These are phyloP conservation scores for Fabrea salina DNA, from an alignment of 169 alveolate genomes.

Conservation along the genomic window DNA sequence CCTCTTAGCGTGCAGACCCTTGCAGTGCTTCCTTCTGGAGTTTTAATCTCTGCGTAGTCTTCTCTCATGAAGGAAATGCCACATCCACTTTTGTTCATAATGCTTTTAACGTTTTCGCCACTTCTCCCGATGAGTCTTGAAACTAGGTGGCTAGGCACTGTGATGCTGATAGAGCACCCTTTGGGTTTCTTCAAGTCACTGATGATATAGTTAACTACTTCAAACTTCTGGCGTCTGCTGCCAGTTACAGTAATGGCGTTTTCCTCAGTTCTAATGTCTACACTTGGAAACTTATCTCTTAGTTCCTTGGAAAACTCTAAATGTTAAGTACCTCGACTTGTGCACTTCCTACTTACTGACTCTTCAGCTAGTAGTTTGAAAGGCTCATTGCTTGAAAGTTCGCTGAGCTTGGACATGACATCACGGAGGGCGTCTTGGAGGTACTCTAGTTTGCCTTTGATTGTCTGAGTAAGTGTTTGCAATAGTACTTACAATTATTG, in stretches of 20 bases:
- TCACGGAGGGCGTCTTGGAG: neutral
- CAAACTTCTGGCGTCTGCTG: too few relatives aligned
- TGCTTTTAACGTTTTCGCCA: conserved; percentile 58
- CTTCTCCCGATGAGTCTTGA: conserved; percentile 54
- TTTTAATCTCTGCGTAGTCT: conserved; percentile 41
- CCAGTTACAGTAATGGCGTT: too few relatives aligned
- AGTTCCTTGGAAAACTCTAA: neutral
- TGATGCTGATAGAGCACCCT: conserved; percentile 45
- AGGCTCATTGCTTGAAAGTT: conserved; percentile 1
- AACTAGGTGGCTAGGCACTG: conserved; percentile 56
- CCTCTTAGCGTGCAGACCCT: conserved; percentile 62
- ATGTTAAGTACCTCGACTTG: neutral
- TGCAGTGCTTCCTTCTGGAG: conserved; percentile 52
- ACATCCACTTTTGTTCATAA: conserved; percentile 54
- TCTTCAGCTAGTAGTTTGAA: conserved; percentile 12
- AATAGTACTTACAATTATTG: neutral
- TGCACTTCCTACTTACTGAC: neutral
- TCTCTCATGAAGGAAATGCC: conserved; percentile 40
- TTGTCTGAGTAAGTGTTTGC: conserved; percentile 17
- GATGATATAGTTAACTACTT: too few relatives aligned
- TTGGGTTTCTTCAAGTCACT: too few relatives aligned
- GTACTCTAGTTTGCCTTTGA: neutral
- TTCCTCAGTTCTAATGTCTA: neutral
- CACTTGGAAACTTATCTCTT: neutral
- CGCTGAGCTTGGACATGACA: neutral